Evolutionary conservation across 495 filamentous ascomycete species (phyloP).

Genomic region (Trichoderma orchidacearum): DNA sequence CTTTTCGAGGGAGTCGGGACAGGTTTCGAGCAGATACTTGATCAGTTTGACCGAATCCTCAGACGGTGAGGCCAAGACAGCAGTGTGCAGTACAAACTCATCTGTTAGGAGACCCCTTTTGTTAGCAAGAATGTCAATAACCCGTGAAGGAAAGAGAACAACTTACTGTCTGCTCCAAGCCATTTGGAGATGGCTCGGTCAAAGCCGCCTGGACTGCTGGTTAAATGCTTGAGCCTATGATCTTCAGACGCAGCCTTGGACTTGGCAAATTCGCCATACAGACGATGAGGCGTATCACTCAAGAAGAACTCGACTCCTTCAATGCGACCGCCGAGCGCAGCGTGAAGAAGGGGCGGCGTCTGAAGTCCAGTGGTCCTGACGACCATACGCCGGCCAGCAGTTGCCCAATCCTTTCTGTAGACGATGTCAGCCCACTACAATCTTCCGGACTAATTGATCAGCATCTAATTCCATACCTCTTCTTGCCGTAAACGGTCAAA

Average conservation of each 20-base stretch:
- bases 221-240: conserved; percentile 39
- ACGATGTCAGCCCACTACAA: background rate
- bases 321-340: conserved; percentile 41
- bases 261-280: conserved; percentile 49
- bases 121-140: background rate
- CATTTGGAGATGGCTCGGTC: conserved; percentile 45
- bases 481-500: conserved; percentile 56
- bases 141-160: conserved; percentile 8
- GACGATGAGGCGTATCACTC: conserved; percentile 44
- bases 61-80: conserved; percentile 30
- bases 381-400: conserved; percentile 30
- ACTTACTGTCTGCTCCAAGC: conserved; percentile 40
- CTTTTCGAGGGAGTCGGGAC: conserved; percentile 42
- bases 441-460: background rate
- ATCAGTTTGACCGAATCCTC: conserved; percentile 37
- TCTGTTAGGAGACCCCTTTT: conserved; percentile 17
- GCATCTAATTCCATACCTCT: conserved; percentile 37
- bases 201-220: conserved; percentile 38
- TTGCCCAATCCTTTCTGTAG: conserved; percentile 37
- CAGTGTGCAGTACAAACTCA: conserved; percentile 52
- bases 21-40: conserved; percentile 43
- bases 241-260: conserved; percentile 38
- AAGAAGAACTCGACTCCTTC: conserved; percentile 57
- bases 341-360: conserved; percentile 42
- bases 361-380: conserved; percentile 8